These are phyloP conservation scores for Lepiota venenata DNA, from an alignment of 768 basidiomycete genomes.

Conservation along the genomic window DNA sequence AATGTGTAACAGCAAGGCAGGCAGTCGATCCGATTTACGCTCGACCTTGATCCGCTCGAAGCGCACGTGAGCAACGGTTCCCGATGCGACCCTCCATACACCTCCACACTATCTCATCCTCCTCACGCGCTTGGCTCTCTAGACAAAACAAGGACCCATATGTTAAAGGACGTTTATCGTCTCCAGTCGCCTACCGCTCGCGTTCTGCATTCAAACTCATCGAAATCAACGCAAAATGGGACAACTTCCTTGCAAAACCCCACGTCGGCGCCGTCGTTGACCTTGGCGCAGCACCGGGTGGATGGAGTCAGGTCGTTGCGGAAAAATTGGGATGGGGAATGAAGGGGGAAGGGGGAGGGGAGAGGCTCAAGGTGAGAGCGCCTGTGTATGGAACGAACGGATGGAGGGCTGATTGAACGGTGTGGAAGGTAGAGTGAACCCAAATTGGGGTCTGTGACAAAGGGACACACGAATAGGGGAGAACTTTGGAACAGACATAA, in stretches of 20 bases:
- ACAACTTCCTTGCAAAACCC: constrained; percentile 44
- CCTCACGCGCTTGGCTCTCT: constrained; percentile 49
- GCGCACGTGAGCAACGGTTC: no score
- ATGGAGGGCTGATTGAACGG: not conserved
- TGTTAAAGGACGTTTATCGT: constrained; percentile 40
- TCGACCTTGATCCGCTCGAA: no score
- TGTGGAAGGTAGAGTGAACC: constrained; percentile 9
- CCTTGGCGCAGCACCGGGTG: constrained; percentile 90
- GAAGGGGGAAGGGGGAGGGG: no score
- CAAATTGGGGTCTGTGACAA: not conserved
- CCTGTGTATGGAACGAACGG: constrained; percentile 1
- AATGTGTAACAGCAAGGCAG: no score
- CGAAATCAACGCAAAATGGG: constrained; percentile 63
- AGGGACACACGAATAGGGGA: constrained; percentile 6
- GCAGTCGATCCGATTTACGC: no score
- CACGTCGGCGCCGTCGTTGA: constrained; percentile 72
- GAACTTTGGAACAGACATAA: not conserved
- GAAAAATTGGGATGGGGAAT: constrained; percentile 56
- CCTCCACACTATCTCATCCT: constrained; percentile 1
- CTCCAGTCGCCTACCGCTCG: constrained; percentile 59
- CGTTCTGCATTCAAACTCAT: constrained; percentile 92
- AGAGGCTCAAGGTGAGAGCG: constrained; percentile 13
- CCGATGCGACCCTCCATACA: no score
- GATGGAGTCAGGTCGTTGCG: constrained; percentile 88
- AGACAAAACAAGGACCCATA: constrained; percentile 72